Percentiles rank a stretch among this genome's conserved stretches.
phyloP scores from a whole-genome alignment of 2,329 filamentous ascomycete genomes.

The Aspergillus proliferans region DNA sequence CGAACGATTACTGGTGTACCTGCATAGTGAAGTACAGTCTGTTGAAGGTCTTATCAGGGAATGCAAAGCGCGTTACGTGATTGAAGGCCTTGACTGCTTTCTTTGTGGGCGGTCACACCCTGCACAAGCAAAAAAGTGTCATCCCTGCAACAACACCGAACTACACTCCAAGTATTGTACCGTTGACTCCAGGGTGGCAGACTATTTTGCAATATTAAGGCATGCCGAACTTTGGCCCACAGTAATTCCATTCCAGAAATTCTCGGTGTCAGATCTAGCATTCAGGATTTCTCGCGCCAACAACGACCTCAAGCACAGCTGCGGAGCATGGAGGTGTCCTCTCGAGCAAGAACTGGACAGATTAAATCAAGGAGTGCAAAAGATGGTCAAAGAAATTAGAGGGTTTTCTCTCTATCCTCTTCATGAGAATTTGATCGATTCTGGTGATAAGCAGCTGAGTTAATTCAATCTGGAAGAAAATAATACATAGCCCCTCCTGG shows the following conservation, averaged over 20 bases:
- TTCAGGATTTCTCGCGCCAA: background rate
- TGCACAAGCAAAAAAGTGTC: background rate
- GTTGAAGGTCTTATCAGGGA: background rate
- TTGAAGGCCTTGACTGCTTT: background rate
- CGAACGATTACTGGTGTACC: background rate
- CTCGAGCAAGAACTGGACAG: background rate
- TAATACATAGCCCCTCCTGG: background rate
- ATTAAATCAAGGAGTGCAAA: background rate
- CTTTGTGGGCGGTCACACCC: background rate
- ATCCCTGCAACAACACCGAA: background rate
- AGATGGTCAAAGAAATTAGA: background rate
- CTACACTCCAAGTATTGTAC: constrained; percentile 1
- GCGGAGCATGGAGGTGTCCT: background rate
- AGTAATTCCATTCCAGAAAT: background rate
- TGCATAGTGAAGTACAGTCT: constrained; percentile 1
- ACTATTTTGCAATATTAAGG: background rate
- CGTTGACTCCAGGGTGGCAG: background rate
- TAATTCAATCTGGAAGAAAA: background rate
- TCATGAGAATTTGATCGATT: background rate
- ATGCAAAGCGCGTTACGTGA: background rate
- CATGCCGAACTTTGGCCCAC: constrained; percentile 1
- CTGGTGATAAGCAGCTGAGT: background rate
- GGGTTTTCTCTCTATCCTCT: background rate
- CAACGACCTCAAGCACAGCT: background rate
- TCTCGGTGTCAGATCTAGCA: background rate